phyloP scores from a whole-genome alignment of 371 early-diverging fungal genomes.

The Capillidium rhysosporum region DNA sequence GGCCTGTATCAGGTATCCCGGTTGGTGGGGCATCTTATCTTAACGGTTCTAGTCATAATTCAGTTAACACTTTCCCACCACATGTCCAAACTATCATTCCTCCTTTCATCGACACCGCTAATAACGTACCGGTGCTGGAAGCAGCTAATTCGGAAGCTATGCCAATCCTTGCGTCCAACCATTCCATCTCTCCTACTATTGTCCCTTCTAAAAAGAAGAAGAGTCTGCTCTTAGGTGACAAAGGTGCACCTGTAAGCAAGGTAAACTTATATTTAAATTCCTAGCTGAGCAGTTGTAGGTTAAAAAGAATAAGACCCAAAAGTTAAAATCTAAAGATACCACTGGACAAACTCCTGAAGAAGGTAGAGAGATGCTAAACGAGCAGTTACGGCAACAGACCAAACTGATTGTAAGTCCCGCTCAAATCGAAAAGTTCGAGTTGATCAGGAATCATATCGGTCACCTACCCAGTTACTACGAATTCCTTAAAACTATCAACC shows the following conservation, averaged over 20 bases:
- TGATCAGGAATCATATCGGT: slow-evolving; percentile 62
- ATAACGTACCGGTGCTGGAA: too few species aligned
- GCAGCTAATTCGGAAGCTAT: too few species aligned
- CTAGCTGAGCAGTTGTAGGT: slow-evolving; percentile 3
- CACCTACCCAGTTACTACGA: slow-evolving; percentile 82
- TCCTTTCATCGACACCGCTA: too few species aligned
- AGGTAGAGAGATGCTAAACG: slow-evolving; percentile 3
- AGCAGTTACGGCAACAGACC: slow-evolving; percentile 10
- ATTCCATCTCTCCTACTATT: too few species aligned
- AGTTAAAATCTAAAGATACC: background rate
- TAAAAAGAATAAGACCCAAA: background rate
- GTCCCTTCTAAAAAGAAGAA: too few species aligned
- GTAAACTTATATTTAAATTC: slow-evolving; percentile 11
- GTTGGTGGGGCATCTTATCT: background rate
- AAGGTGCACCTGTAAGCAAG: slow-evolving; percentile 12
- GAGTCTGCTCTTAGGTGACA: slow-evolving; percentile 7
- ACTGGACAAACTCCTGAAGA: slow-evolving; percentile 7
- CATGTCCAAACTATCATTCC: too few species aligned
- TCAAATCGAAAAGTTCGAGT: slow-evolving; percentile 83
- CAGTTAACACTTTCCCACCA: too few species aligned
- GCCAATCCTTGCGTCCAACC: too few species aligned
- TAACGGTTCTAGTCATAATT: too few species aligned
- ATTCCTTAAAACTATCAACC: slow-evolving; percentile 90
- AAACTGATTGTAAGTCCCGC: slow-evolving; percentile 30
- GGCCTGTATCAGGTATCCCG: background rate